Conservation (phyloP, 106 monocot species). For the Platanthera zijinensis region DNA sequence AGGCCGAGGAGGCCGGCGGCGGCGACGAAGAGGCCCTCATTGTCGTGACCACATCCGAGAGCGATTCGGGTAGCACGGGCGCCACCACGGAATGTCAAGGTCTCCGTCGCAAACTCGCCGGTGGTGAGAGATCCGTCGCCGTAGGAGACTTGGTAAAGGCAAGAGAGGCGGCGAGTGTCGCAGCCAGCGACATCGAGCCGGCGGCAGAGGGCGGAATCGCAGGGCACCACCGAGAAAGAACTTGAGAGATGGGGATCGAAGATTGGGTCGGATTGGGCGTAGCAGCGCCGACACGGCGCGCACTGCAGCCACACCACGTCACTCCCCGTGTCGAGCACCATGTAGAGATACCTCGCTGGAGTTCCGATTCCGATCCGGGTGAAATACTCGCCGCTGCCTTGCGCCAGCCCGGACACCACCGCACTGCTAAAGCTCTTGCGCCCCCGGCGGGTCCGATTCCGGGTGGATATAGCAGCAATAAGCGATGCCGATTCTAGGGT, state of each 20-base stretch:
- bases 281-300: conserved; percentile 64
- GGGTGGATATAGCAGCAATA: neutral
- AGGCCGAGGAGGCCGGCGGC: conserved; percentile 70
- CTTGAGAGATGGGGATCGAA: conserved; percentile 50
- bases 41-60: conserved; percentile 77
- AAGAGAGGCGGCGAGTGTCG: conserved; percentile 23
- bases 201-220: conserved; percentile 36
- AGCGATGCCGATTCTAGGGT: neutral
- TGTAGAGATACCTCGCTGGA: conserved; percentile 24
- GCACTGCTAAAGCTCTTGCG: conserved; percentile 24
- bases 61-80: conserved; percentile 31
- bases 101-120: conserved; percentile 62
- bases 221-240: conserved; percentile 39
- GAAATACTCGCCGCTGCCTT: conserved; percentile 84
- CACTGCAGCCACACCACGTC: conserved; percentile 83
- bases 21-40: conserved; percentile 67
- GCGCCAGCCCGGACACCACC: conserved; percentile 53
- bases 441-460: conserved; percentile 8
- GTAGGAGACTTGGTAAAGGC: conserved; percentile 68
- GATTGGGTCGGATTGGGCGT: conserved; percentile 49
- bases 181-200: conserved; percentile 40
- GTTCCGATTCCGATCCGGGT: conserved; percentile 59
- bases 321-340: conserved; percentile 81
- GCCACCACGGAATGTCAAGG: conserved; percentile 41
- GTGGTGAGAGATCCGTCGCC: conserved; percentile 60